Evolutionary conservation across 2,329 filamentous ascomycete genomes (phyloP), one percentile per base, ranked within the genome.

Genomic region (Capronia coronata): DNA sequence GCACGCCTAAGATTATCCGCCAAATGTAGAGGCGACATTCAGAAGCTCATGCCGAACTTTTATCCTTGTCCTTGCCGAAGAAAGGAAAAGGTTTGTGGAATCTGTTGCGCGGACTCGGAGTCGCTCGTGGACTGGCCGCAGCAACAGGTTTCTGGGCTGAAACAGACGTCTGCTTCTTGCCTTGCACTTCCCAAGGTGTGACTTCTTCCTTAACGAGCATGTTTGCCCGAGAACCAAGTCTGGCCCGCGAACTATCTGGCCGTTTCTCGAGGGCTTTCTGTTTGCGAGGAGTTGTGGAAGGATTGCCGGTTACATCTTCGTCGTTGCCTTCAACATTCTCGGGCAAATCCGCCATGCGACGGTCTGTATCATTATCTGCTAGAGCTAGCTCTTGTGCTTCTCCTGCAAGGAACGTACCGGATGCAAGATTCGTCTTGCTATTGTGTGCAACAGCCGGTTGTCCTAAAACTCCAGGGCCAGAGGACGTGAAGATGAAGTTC

Each of bases 321-420:
- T 25, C 19, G 5, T 38, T 6, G 43, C 27, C 35, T 14, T 21
- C 14, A 22, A 39, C 30, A 35, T 37, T 5, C 48, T 13, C 3
- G 7, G 52, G 46, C 35, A 53, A 32, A 22, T 51, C 45, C 29
- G 52, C 23, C 21, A 40, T 46, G 34, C 3, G 27, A 47, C 6
- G 13, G 39, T 16, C 37, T 9, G 46, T 45, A n/a, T 39, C 38
- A 13, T 48, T 46, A 10, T 52, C 42, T 13, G 52, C 42, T 18
- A 58, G 16, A 32, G 46, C 42, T 35, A 57, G 29, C 45, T 49
- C 52, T 39, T 47, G 51, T 16, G 59, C 59, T 45, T 60, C 59
- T 11, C 57, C 58, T 13, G 58, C 58, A 10, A 60, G 48, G 39
- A 61, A 61, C 3, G 41, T 56, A 25, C 43, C 38, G 42, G 32